Evolutionary conservation across 2,329 filamentous ascomycete genomes (phyloP).

Genomic region (Aspergillus costaricaensis): DNA sequence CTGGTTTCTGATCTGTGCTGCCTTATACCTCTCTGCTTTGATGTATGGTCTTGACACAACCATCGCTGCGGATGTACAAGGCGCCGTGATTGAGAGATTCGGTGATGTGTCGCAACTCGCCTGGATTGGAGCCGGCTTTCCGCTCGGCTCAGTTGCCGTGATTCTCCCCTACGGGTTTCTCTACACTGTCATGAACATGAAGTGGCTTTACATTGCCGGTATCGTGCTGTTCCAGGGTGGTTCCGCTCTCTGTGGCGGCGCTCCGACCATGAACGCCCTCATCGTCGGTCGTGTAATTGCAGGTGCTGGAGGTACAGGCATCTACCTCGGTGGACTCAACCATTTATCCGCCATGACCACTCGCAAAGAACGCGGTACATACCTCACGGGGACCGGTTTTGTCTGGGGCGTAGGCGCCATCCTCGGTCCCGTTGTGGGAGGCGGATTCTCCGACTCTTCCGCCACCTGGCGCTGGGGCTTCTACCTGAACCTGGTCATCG

Average conservation of each 20-base stretch:
- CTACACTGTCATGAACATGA: slow-evolving; percentile 45
- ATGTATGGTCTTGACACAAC: slow-evolving; percentile 48
- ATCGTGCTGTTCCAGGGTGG: slow-evolving; percentile 30
- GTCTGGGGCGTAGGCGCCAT: slow-evolving; percentile 12
- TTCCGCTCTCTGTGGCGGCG: slow-evolving; percentile 44
- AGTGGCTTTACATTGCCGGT: slow-evolving; percentile 40
- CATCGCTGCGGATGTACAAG: slow-evolving; percentile 53
- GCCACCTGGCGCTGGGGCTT: slow-evolving; percentile 44
- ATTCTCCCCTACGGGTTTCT: slow-evolving; percentile 35
- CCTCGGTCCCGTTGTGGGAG: slow-evolving; percentile 16
- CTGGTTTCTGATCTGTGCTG: slow-evolving; percentile 25
- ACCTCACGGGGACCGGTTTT: slow-evolving; percentile 3
- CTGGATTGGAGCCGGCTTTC: slow-evolving; percentile 48
- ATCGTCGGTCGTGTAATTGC: slow-evolving; percentile 44
- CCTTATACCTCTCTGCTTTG: slow-evolving; percentile 42
- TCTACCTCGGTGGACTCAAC: slow-evolving; percentile 25
- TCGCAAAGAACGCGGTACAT: background rate
- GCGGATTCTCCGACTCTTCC: slow-evolving; percentile 16
- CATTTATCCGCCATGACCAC: slow-evolving; percentile 10
- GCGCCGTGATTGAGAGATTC: slow-evolving; percentile 43
- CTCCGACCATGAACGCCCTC: slow-evolving; percentile 48
- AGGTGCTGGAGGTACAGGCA: slow-evolving; percentile 33
- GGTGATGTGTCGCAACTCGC: slow-evolving; percentile 41
- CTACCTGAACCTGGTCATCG: slow-evolving; percentile 60
- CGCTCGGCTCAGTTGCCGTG: slow-evolving; percentile 45